Conservation (phyloP, 495 filamentous ascomycete species). For the Pyrenula aspistea region DNA sequence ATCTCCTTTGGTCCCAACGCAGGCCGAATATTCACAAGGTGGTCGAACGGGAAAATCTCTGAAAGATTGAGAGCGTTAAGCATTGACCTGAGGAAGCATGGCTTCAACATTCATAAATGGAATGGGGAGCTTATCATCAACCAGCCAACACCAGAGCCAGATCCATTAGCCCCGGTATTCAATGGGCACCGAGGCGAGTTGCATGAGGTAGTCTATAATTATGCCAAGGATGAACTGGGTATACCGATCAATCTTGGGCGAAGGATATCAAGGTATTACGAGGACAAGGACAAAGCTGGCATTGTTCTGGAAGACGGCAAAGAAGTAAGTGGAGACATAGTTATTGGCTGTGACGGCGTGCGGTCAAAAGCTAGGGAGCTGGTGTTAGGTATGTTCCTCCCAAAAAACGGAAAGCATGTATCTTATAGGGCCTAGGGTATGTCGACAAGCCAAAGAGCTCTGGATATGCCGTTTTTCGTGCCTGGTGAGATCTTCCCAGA, state of each 20-base stretch:
- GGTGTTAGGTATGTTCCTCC: conserved; percentile 13
- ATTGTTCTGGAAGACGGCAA: conserved; percentile 40
- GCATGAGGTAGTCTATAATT: conserved; percentile 43
- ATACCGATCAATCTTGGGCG: conserved; percentile 45
- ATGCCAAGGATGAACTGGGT: conserved; percentile 38
- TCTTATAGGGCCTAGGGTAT: conserved; percentile 28
- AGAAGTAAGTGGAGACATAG: conserved; percentile 18
- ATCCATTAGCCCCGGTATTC: conserved; percentile 41
- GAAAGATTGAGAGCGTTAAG: conserved; percentile 33
- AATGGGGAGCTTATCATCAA: conserved; percentile 49
- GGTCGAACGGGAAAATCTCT: conserved; percentile 34
- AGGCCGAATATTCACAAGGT: conserved; percentile 41
- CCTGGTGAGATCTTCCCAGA: conserved; percentile 38
- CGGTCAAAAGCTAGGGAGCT: conserved; percentile 44
- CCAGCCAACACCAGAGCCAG: conserved; percentile 28
- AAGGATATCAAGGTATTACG: conserved; percentile 41
- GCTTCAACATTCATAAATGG: conserved; percentile 50
- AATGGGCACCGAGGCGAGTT: conserved; percentile 50
- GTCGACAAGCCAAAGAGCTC: conserved; percentile 46
- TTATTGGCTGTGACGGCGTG: conserved; percentile 47
- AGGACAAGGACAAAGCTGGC: conserved; percentile 37
- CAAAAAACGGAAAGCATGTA: not conserved
- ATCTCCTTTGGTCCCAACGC: conserved; percentile 53
- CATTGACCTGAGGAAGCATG: conserved; percentile 37
- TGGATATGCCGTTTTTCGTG: conserved; percentile 46